Base-by-base conservation (phyloP, 441 rosid species). In the Gossypium gossypioides region DNA sequence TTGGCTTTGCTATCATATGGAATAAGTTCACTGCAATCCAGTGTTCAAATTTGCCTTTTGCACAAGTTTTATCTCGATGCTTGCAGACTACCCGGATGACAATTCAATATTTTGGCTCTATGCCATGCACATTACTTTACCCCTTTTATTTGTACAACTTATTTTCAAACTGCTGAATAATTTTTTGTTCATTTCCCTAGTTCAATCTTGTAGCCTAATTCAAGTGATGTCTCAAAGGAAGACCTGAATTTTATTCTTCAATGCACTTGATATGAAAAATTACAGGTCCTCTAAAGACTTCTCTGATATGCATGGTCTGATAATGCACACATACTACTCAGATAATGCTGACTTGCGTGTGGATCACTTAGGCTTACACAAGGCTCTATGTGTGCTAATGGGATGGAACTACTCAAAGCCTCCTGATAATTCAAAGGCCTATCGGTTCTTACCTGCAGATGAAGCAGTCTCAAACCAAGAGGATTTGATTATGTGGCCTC, bases 281-380 rank as follows among this genome's bases (percentile, higher is more conserved):
- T 85, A 84, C 97, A 93, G 99, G 98, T 89, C 90, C 56, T 83
- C 92, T 61, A 90, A 84, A 89, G 99, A 93, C 72, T 84, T 88
- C 80, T 82, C 86, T 62, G 97, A 96, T 85, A 89, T 84, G 87
- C 99, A 96, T 87, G 81, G 85, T 80, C 90, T 96, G 83, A 82
- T 96, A 76, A 81, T 89, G 96, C 99, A 96, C 84, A 75, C 97
- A 27, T 93, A 93, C 93, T 81, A 78, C 89, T 84, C 86, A 77
- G 98, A 93, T 74, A 87, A 85, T 81, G 83, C 88, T 77, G 93
- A 86, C 72, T 78, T 83, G 78, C 97, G 66, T 71, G 88, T 89
- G 89, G 97, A 84, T 80, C 99, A 96, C 87, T 81, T 93, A 89
- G 99, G 97, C 78, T 87, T 96, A 55, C 97, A 96, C 88, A 93